Conservation (phyloP, 257 asterid species). For the Lycium ferocissimum region DNA sequence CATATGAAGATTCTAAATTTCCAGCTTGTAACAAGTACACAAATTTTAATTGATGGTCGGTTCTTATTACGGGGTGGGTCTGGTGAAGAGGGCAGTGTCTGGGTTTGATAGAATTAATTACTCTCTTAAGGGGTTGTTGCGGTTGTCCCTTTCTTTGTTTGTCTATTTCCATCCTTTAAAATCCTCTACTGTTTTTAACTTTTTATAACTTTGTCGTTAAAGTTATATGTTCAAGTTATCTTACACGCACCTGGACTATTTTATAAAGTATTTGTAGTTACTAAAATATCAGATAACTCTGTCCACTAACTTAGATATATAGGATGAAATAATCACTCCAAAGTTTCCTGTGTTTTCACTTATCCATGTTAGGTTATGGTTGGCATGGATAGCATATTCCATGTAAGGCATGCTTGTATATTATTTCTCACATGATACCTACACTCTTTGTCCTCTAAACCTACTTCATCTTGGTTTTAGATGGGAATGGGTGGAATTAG, state of each 20-base stretch:
- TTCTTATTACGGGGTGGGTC: conserved; percentile 28
- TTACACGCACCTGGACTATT: background rate
- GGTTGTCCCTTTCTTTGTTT: conserved; percentile 26
- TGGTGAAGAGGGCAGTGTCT: conserved; percentile 28
- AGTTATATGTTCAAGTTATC: too few species aligned
- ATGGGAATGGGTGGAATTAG: background rate
- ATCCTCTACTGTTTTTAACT: background rate
- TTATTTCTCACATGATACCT: background rate
- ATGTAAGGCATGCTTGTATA: background rate
- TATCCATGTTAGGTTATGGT: background rate
- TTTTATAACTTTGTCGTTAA: too few species aligned
- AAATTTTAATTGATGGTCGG: conserved; percentile 41
- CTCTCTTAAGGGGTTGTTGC: background rate
- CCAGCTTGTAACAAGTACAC: conserved; percentile 29
- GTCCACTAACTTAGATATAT: too few species aligned
- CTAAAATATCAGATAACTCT: background rate
- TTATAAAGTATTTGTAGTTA: background rate
- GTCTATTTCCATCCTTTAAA: conserved; percentile 24
- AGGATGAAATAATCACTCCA: background rate
- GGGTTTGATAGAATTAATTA: conserved; percentile 45
- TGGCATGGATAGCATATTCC: background rate
- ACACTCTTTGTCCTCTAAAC: background rate
- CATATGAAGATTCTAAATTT: background rate
- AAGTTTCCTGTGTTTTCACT: too few species aligned
- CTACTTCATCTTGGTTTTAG: background rate